Evolutionary conservation across 2,329 filamentous ascomycete genomes (phyloP), one percentile per base, ranked within the genome.

Genomic region (Blastomyces parvus): DNA sequence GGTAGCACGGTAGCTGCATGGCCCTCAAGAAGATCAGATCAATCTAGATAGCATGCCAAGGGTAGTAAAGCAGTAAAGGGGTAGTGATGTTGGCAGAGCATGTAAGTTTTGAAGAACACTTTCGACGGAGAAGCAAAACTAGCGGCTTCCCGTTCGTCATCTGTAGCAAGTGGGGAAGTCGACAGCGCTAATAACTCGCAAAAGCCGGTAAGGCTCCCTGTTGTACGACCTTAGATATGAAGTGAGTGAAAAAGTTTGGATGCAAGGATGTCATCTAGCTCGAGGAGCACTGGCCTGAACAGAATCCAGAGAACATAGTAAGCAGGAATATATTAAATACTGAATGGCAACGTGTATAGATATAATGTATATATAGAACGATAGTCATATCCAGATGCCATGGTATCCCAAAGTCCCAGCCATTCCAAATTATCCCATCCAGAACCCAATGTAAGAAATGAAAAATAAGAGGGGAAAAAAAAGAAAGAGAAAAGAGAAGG

Each of bases 351-450:
- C 25, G 22, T 44, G 36, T 48, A 59, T 33, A 46, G 40, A 46
- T 46, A n/a, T 46, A 44, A 46, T 46, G 25, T 33, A 55, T 30
- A 59, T 59, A 59, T 59, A 44, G 27, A 48, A 40, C 27, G 25
- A 42, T 59, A 17, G 42, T 46, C 25, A 59, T 59, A 30, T 46
- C 57, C 25, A 46, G 48, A 59, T 59, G 57, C 22, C 22, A 25
- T 30, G 8, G 48, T 19, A 46, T 36, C 40, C 57, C 57, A 59
- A 59, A 42, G 56, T 40, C 11, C 56, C 56, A 14, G 38, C 56
- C 56, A 58, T 42, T 22, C 56, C 56, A 58, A 58, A 40, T 42
- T 40, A 46, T 46, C 57, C 38, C 40, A 59, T 59, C 36, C 42
- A 48, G 22, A 27, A 14, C 56, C n/a, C 33, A 44, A 42, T 42